phyloP scores from a whole-genome alignment of 352 stramenopile species.

The Pythium rishiriense region DNA sequence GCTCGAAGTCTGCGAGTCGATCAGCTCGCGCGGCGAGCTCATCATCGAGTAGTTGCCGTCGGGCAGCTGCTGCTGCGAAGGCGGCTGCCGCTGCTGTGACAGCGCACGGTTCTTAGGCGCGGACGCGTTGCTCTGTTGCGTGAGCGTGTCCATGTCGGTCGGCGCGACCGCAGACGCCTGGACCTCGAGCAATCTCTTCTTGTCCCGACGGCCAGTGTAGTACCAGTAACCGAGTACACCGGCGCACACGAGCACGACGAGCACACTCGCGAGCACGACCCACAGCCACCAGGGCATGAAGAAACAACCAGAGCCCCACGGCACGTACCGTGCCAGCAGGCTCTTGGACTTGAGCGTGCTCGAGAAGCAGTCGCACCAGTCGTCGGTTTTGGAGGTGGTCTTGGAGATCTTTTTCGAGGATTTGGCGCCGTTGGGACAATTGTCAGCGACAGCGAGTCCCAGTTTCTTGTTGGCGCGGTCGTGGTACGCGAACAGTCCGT shows the following conservation, averaged over 20 bases:
- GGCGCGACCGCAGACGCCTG: constrained; percentile 11
- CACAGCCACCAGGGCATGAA: constrained; percentile 90
- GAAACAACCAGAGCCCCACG: constrained; percentile 68
- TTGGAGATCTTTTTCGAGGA: constrained; percentile 75
- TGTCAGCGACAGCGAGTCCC: constrained; percentile 68
- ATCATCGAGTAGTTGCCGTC: constrained; percentile 38
- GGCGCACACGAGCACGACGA: constrained; percentile 57
- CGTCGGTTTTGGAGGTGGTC: constrained; percentile 34
- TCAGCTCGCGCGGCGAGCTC: constrained; percentile 55
- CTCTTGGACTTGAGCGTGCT: constrained; percentile 58
- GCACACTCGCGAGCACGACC: constrained; percentile 57
- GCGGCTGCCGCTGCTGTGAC: constrained; percentile 8
- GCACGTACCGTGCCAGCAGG: constrained; percentile 51
- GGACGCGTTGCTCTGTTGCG: not conserved
- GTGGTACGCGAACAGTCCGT: constrained; percentile 78
- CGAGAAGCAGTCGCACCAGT: constrained; percentile 79
- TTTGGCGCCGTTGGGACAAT: constrained; percentile 73
- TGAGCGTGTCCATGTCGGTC: constrained; percentile 13
- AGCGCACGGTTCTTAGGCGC: not conserved
- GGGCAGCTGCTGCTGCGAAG: constrained; percentile 15
- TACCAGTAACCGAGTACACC: constrained; percentile 68
- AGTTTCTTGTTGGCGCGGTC: constrained; percentile 57
- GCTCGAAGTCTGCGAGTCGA: constrained; percentile 54
- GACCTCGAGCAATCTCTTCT: constrained; percentile 4
- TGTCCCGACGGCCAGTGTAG: constrained; percentile 25